A percentile compares a stretch with the other conserved stretches of the same genome.
Conservation (phyloP, 1,284 basidiomycete species). For the Cerrena zonata region DNA sequence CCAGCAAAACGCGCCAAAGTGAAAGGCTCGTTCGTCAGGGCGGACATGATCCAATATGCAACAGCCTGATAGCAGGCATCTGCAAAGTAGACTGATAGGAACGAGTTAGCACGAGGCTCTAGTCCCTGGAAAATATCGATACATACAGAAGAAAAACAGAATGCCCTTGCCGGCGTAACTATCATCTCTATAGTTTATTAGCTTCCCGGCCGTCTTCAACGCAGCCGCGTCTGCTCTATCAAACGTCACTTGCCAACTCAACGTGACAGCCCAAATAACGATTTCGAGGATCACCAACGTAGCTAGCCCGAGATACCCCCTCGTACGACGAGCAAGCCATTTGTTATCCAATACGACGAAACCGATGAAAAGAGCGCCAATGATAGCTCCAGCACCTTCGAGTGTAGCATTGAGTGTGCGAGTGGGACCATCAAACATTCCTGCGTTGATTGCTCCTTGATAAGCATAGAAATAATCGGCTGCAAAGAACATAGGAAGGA, state of each 20-base stretch:
- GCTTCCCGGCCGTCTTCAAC: conserved; percentile 8
- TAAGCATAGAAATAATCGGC: conserved; percentile 39
- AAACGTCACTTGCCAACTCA: conserved; percentile 35
- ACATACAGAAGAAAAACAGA: conserved; percentile 37
- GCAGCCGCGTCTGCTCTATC: conserved; percentile 18
- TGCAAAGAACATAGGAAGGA: conserved; percentile 38
- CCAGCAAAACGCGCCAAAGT: conserved; percentile 39
- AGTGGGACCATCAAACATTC: conserved; percentile 35
- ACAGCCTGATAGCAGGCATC: conserved; percentile 37
- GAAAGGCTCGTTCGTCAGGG: conserved; percentile 39
- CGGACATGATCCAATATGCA: conserved; percentile 40
- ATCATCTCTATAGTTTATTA: conserved; percentile 31
- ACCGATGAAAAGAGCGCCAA: conserved; percentile 39
- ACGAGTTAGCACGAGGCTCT: not conserved
- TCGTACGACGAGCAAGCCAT: conserved; percentile 30
- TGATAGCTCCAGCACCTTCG: conserved; percentile 36
- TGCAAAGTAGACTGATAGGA: conserved; percentile 28
- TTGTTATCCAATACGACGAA: conserved; percentile 34
- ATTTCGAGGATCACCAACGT: conserved; percentile 30
- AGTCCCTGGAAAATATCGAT: conserved; percentile 5
- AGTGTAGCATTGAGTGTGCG: conserved; percentile 40
- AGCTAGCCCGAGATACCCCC: conserved; percentile 37
- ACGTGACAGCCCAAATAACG: conserved; percentile 33
- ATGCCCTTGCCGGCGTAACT: conserved; percentile 30
- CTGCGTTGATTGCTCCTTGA: conserved; percentile 34